These are phyloP conservation scores for Cucumis cinereus DNA, from an alignment of 306 rosid genomes.

Conservation along the genomic window DNA sequence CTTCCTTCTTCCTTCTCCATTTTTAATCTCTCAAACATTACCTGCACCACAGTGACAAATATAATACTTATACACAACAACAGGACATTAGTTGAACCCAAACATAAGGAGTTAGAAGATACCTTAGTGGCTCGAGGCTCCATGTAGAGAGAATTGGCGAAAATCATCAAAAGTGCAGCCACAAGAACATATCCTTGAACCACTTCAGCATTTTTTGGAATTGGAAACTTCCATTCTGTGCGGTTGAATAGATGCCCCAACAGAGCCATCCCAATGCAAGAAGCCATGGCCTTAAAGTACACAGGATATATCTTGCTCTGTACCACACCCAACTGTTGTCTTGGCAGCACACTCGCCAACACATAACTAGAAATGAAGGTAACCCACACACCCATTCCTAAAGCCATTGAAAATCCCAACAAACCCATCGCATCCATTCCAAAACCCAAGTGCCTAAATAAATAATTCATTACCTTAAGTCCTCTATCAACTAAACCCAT, in stretches of 20 bases:
- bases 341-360: slow-evolving; percentile 32
- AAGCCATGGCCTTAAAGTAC: slow-evolving; percentile 51
- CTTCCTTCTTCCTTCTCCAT: slow-evolving; percentile 71
- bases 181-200: slow-evolving; percentile 35
- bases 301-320: slow-evolving; percentile 82
- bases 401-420: slow-evolving; percentile 47
- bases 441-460: background rate
- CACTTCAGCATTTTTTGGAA: background rate
- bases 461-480: background rate
- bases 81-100: no score
- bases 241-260: slow-evolving; percentile 33
- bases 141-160: slow-evolving; percentile 46
- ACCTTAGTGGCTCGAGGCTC: slow-evolving; percentile 85
- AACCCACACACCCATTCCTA: slow-evolving; percentile 63
- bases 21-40: slow-evolving; percentile 65
- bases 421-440: slow-evolving; percentile 12
- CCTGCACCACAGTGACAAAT: slow-evolving; percentile 13
- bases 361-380: slow-evolving; percentile 62
- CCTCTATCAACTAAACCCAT: background rate
- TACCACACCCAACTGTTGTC: slow-evolving; percentile 67
- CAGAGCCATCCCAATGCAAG: slow-evolving; percentile 30
- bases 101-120: background rate
- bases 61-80: no score
- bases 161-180: slow-evolving; percentile 24
- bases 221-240: background rate